A percentile compares a stretch with the other conserved stretches of the same genome.
phyloP scores from a whole-genome alignment of 352 stramenopile genomes.

The Blastocystis hominis region DNA sequence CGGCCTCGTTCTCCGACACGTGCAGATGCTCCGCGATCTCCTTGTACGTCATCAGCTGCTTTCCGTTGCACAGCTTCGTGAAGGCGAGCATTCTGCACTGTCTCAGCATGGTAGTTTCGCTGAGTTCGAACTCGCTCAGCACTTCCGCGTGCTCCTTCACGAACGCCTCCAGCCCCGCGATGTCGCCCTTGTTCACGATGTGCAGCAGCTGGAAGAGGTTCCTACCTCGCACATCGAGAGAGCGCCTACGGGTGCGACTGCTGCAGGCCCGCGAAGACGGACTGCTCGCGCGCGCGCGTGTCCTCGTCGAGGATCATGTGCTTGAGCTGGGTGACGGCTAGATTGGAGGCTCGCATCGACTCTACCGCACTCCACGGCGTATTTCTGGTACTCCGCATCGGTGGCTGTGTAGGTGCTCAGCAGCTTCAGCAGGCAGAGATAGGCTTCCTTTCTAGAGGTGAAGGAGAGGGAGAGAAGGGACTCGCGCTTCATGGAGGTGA shows the following conservation, averaged over 20 bases:
- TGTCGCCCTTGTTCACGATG: constrained; percentile 34
- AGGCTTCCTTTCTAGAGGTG: neutral
- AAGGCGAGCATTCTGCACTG: neutral
- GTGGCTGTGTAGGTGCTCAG: neutral
- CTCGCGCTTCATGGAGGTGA: constrained; percentile 1
- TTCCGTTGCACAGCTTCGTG: constrained; percentile 2
- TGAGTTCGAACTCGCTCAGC: neutral
- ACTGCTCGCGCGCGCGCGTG: neutral
- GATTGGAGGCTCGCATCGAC: neutral
- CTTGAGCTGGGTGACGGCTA: neutral
- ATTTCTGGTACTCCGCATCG: constrained; percentile 22
- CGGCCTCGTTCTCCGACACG: neutral
- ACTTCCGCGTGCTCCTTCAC: neutral
- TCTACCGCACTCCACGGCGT: neutral
- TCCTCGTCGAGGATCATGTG: neutral
- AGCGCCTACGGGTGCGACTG: neutral
- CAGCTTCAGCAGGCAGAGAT: constrained; percentile 39
- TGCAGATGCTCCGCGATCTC: constrained; percentile 17
- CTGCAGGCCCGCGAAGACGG: constrained; percentile 1
- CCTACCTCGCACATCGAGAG: neutral
- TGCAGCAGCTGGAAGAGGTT: neutral
- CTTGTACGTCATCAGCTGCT: constrained; percentile 6
- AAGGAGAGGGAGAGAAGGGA: neutral
- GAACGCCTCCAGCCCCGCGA: neutral
- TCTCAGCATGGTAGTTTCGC: neutral